Percentiles rank a stretch among this genome's conserved stretches.
phyloP scores from a whole-genome alignment of 169 alveolate species.

The Eimeria tenella region DNA sequence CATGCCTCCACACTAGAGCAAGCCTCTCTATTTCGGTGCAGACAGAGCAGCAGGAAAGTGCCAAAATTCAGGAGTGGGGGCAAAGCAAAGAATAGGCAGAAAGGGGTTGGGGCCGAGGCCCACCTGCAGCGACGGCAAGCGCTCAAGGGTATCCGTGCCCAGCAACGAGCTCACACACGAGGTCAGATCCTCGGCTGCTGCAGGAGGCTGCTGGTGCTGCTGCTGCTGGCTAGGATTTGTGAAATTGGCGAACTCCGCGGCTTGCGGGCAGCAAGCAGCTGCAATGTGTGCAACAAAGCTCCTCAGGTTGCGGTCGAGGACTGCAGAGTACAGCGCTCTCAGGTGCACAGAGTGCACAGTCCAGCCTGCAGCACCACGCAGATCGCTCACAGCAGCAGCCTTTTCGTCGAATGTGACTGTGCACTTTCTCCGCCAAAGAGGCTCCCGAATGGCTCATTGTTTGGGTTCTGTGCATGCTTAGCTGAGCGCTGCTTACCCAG shows the following conservation, averaged over 20 bases:
- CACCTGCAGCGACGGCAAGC: slow-evolving; percentile 29
- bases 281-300: slow-evolving; percentile 68
- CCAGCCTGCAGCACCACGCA: slow-evolving; percentile 73
- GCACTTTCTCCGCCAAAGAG: no score
- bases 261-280: slow-evolving; percentile 63
- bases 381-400: no score
- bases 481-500: slow-evolving; percentile 22
- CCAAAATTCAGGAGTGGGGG: no score
- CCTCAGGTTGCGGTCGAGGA: slow-evolving; percentile 57
- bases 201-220: not conserved
- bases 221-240: slow-evolving; percentile 14
- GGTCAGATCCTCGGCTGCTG: not conserved
- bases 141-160: slow-evolving; percentile 1
- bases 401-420: no score
- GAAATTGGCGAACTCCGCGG: slow-evolving; percentile 50
- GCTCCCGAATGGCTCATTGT: no score
- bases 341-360: slow-evolving; percentile 79
- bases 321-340: slow-evolving; percentile 68
- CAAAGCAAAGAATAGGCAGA: no score
- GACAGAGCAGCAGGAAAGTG: not conserved
- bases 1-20: no score
- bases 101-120: not conserved
- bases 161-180: slow-evolving; percentile 24
- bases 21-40: no score
- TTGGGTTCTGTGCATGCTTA: no score